Base-by-base conservation (phyloP, 306 rosid species). In the Prunus dulcis region DNA sequence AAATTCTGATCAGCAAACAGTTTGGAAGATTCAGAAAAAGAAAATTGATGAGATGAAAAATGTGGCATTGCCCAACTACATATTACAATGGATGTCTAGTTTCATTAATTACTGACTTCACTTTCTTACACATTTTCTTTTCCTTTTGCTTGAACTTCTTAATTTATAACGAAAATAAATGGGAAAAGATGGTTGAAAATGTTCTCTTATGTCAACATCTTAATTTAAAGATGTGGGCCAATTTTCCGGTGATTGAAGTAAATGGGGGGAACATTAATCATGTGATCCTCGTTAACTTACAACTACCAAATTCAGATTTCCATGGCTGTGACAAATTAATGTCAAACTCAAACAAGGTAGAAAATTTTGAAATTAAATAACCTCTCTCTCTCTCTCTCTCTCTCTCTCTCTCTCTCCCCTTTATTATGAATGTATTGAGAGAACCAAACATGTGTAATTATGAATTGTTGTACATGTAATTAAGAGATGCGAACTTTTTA, bases 241-340 rank as follows among this genome's bases (percentile, higher is more conserved):
- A 73, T 34, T 75, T 82, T 74, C 69, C 85, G 85, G 96, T 75
- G 85, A 91, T 86, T 85, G 97, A 84, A 88, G 94, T 94, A 87
- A 90, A 91, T 88, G 87, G 82, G 82, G 93, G 94, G 91, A 91
- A 87, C 98, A 88, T 85, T 91, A 85, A 86, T 91, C 97, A 90
- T 94, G 98, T 94, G 95, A 89, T 86, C 89, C 84, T 85, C 86
- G 88, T 83, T 82, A 90, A 86, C 96, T 85, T 87, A 53, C 93
- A 89, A 87, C 94, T 83, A 91, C 97, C 96, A 87, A 81, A 82
- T 87, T 84, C 91, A 86, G 87, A 87, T 76, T 76, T 77, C 87
- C 78, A 80, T 82, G 79, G 64, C 79, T 71, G 73, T 83, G 72
- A 77, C 73, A 86, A 79, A 81, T 84, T 82, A 78, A 80, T 87